Percentiles rank a stretch among this genome's conserved stretches.
phyloP scores from a whole-genome alignment of 2,329 filamentous ascomycete species.

The Herpotrichia juniperi region DNA sequence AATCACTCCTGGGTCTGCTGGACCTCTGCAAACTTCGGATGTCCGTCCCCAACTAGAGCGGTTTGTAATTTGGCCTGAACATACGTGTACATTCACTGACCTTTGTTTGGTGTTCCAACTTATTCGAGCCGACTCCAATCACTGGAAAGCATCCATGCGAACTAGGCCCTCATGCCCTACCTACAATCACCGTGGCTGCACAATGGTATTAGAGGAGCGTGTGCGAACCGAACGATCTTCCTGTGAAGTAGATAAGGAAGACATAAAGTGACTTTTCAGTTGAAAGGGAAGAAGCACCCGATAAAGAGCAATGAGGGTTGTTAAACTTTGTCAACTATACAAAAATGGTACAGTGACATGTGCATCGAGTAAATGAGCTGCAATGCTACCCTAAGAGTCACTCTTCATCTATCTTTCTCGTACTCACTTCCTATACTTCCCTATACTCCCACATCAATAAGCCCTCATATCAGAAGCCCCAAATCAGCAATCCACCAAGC shows the following conservation, averaged over 20 bases:
- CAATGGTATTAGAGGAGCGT: background rate
- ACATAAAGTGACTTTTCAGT: background rate
- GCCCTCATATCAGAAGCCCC: background rate
- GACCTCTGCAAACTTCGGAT: conserved; percentile 32
- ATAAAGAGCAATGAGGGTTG: background rate
- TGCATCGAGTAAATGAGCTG: conserved; percentile 3
- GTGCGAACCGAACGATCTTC: no score
- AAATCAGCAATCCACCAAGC: background rate
- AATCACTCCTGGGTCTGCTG: conserved; percentile 36
- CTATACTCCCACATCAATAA: conserved; percentile 1
- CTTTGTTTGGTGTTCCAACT: conserved; percentile 25
- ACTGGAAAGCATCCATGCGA: conserved; percentile 37
- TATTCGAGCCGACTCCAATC: conserved; percentile 29
- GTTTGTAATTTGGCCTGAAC: conserved; percentile 15
- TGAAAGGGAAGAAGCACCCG: background rate
- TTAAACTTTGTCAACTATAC: no score
- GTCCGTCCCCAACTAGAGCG: conserved; percentile 31
- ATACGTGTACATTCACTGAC: background rate
- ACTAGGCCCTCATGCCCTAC: conserved; percentile 9
- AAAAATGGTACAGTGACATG: conserved; percentile 3
- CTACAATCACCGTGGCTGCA: background rate
- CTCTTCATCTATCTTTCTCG: background rate
- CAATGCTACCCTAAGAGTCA: conserved; percentile 6
- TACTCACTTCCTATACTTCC: background rate
- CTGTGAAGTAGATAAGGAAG: background rate